Evolutionary conservation across 441 rosid species (phyloP).

Genomic region (Gossypium aridum): DNA sequence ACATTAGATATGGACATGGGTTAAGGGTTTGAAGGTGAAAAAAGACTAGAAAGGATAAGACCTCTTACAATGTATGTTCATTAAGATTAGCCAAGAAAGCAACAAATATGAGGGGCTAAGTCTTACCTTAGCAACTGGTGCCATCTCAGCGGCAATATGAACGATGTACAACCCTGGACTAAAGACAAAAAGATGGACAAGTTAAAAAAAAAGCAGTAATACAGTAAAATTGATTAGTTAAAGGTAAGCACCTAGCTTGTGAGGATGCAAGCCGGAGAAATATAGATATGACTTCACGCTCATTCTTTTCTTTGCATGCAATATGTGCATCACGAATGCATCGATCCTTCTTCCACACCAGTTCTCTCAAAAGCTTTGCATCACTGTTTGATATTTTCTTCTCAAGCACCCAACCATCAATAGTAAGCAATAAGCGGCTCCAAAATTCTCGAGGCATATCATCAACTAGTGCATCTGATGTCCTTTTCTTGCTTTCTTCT

Average conservation of each 20-base stretch:
- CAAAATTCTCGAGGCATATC: slow-evolving; percentile 89
- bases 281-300: slow-evolving; percentile 50
- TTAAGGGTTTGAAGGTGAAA: not conserved
- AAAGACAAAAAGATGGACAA: slow-evolving; percentile 38
- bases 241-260: slow-evolving; percentile 44
- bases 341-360: slow-evolving; percentile 79
- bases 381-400: slow-evolving; percentile 58
- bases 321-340: slow-evolving; percentile 53
- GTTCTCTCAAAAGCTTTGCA: slow-evolving; percentile 67
- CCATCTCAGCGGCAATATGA: slow-evolving; percentile 97
- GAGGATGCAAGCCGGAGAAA: slow-evolving; percentile 62
- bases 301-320: slow-evolving; percentile 62
- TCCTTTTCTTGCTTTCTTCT: slow-evolving; percentile 70
- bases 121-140: slow-evolving; percentile 97
- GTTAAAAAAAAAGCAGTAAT: slow-evolving; percentile 20
- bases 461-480: slow-evolving; percentile 56
- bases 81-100: slow-evolving; percentile 1
- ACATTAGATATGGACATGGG: no score
- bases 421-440: slow-evolving; percentile 72
- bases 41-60: not conserved
- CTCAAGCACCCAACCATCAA: slow-evolving; percentile 97
- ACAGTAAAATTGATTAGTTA: not conserved
- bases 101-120: slow-evolving; percentile 8
- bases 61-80: not conserved
- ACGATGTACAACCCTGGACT: slow-evolving; percentile 84